Base-by-base conservation (phyloP, 768 basidiomycete species). In the Lactarius sanguifluus region DNA sequence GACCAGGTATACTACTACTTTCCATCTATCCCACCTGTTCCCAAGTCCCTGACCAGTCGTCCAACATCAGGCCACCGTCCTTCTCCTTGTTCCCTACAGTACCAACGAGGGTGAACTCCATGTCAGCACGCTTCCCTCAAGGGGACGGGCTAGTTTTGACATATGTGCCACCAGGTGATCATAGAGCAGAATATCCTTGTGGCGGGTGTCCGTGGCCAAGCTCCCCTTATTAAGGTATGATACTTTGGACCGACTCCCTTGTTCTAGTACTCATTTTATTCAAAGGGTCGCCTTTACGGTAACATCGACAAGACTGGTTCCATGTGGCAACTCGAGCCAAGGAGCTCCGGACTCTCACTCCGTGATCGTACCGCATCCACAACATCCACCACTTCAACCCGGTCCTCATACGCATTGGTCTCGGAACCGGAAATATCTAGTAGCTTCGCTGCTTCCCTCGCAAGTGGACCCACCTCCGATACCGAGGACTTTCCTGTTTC, bases 361-460 rank as follows among this genome's bases (percentile, higher is more conserved):
- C 81, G 91, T 71, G 90, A 88, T 65, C 86, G 90, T 23, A 92
- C 91, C 0, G 86, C 85, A 3, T 91, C 90, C 16, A 86, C 88
- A 16, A 79, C 87, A 7, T 92, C 91, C 10, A 90, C 89, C 1
- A 78, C 86, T 0, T 92, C 90, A 4, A 89, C 89, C 0, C 89
- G 85, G 34, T 93, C 91, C 23, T 93, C 91, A 0, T 93, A 86
- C 71, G 91, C 91, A 5, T 82, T 91, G 64, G 81, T 93, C 10
- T 92, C 91, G n/a, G 91, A 93, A 71, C 86, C 86, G 2, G 91
- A 93, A 70, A 88, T 92, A 60, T 91, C 91, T 5, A 92, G 90
- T 76, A 90, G 88, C 74, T 92, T 92, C 70, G 89, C 90, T 1
- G 90, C 89, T 7, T 92, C 91, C 34, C 81, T 92, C 4, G 91